A percentile compares a stretch with the other conserved stretches of the same genome.
Evolutionary conservation across 1,139 yeast species (phyloP).

Genomic region (Debaryomyces fabryi): DNA sequence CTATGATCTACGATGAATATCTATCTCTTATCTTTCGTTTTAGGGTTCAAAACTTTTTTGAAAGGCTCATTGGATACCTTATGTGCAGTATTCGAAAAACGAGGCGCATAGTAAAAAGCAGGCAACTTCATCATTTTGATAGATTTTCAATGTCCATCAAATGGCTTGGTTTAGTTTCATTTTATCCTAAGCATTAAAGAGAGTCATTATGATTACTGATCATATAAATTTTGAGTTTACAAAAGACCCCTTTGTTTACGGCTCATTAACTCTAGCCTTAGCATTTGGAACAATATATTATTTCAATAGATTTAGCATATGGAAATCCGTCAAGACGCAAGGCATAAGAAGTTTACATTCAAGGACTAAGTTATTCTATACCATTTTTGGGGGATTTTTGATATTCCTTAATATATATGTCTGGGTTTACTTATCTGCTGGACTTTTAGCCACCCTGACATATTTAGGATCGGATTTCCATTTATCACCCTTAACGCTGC

Average conservation of each 20-base stretch:
- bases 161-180: not conserved
- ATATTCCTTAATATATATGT: not conserved
- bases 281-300: conserved; percentile 3
- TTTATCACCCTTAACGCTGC: conserved; percentile 5
- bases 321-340: not conserved
- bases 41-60: not conserved
- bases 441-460: not conserved
- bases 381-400: not conserved
- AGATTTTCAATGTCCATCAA: not conserved
- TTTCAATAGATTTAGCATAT: not conserved
- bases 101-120: not conserved
- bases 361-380: not conserved
- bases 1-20: not conserved
- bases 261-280: not conserved
- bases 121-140: not conserved
- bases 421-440: not conserved
- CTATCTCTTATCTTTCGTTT: not conserved
- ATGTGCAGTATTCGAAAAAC: not conserved
- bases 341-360: not conserved
- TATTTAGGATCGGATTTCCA: not conserved
- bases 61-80: not conserved
- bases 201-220: not conserved
- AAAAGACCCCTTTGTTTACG: not conserved
- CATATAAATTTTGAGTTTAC: not conserved
- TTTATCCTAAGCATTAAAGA: not conserved